phyloP scores from a whole-genome alignment of 768 basidiomycete species.

The Kwoniella pini region DNA sequence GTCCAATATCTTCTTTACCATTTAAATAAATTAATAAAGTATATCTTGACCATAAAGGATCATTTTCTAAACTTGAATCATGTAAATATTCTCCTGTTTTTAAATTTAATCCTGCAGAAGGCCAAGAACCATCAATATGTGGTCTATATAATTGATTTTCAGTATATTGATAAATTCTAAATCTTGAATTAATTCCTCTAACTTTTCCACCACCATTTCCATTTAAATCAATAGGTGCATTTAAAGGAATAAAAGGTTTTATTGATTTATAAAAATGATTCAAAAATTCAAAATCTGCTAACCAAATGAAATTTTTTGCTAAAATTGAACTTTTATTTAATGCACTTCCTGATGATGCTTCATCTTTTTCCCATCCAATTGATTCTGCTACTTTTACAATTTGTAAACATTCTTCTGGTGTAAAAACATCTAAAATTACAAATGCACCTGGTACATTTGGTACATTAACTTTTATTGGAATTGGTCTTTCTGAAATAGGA shows the following conservation, averaged over 20 bases:
- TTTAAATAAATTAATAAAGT: slow-evolving; percentile 62
- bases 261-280: slow-evolving; percentile 58
- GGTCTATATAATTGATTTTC: slow-evolving; percentile 61
- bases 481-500: slow-evolving; percentile 45
- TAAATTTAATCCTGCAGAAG: slow-evolving; percentile 58
- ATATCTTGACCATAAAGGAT: slow-evolving; percentile 59
- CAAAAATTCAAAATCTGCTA: slow-evolving; percentile 59
- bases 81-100: slow-evolving; percentile 59
- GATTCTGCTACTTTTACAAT: slow-evolving; percentile 59
- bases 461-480: slow-evolving; percentile 56
- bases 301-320: slow-evolving; percentile 62
- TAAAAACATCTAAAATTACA: slow-evolving; percentile 60
- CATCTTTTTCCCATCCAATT: slow-evolving; percentile 61
- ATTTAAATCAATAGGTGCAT: slow-evolving; percentile 44
- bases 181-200: slow-evolving; percentile 60
- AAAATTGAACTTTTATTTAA: slow-evolving; percentile 57
- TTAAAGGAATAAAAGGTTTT: slow-evolving; percentile 57
- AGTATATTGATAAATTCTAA: slow-evolving; percentile 61
- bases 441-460: slow-evolving; percentile 60
- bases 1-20: slow-evolving; percentile 57
- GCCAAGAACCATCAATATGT: slow-evolving; percentile 64
- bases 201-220: slow-evolving; percentile 56
- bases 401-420: slow-evolving; percentile 57
- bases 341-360: slow-evolving; percentile 60
- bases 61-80: slow-evolving; percentile 56